Percentiles rank a stretch among this genome's conserved stretches.
Conservation (phyloP, 2,329 filamentous ascomycete genomes). For the Curvularia eragrostidis region DNA sequence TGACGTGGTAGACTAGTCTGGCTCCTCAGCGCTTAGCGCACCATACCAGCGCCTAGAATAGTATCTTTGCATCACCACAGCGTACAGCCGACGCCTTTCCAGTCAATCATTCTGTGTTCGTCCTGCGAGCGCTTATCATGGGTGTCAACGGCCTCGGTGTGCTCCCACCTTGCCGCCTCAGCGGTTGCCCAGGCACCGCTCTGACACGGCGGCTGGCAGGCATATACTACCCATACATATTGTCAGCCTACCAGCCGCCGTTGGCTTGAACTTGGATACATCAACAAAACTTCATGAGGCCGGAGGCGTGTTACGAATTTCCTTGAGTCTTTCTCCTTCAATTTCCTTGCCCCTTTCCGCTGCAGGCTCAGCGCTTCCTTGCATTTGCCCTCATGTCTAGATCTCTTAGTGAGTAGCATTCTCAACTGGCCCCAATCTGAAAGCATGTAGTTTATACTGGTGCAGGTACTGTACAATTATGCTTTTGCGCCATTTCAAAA, state of each 20-base stretch:
- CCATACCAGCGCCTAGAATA: conserved; percentile 41
- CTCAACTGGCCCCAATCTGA: conserved; percentile 11
- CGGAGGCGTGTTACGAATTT: conserved; percentile 46
- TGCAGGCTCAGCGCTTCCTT: conserved; percentile 48
- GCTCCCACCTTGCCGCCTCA: conserved; percentile 42
- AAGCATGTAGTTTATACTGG: conserved; percentile 41
- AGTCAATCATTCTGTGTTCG: conserved; percentile 30
- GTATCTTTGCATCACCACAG: conserved; percentile 40
- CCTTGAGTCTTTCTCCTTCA: conserved; percentile 45
- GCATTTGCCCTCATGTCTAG: conserved; percentile 42
- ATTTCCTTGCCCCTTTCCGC: conserved; percentile 42
- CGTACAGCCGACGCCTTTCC: conserved; percentile 31
- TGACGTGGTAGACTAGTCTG: conserved; percentile 28
- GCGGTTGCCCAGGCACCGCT: conserved; percentile 45
- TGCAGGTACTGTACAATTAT: conserved; percentile 49
- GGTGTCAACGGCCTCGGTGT: conserved; percentile 37
- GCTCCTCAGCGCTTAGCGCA: conserved; percentile 42
- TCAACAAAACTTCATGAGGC: conserved; percentile 46
- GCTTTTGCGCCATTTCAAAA: conserved; percentile 47
- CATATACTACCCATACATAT: conserved; percentile 44
- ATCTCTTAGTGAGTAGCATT: conserved; percentile 42
- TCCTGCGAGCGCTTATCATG: conserved; percentile 45
- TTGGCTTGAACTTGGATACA: conserved; percentile 31
- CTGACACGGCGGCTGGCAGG: conserved; percentile 40
- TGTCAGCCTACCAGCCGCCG: conserved; percentile 41